Evolutionary conservation across 139 green algal species (phyloP), one percentile per base, ranked within the genome.

Genomic region (Chlorella sp.): DNA sequence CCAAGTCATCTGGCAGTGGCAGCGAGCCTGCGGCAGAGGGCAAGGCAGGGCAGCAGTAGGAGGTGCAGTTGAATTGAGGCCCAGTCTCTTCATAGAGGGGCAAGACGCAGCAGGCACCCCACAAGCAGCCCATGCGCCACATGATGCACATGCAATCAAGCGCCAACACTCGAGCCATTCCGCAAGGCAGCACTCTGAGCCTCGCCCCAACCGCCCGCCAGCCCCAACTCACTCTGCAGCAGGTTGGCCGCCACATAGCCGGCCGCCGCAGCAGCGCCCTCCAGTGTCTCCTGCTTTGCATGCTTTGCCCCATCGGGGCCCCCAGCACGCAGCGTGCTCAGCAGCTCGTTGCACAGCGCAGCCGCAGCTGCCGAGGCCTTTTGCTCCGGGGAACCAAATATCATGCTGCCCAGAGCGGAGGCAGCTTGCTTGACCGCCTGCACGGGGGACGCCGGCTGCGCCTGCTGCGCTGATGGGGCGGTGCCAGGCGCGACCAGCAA

Each of bases 181-280:
- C 32, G 58, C 4, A 54, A 28, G 30, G 20, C 11, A 75, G 32
- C 34, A 16, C 4, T 26, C 2, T 6, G 34, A 48, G 34, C 69
- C 3, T 28, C 5, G n/a, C n/a, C n/a, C n/a, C 46, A 11, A 8
- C 46, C 46, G 11, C 46, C 8, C 46, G 11, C 32, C 64, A 22
- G 64, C 30, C 64, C 0, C 30, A 36, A 26, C 72, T 20, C 46
- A 80, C 76, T 38, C 34, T 83, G 77, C 32, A 83, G 30, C 30
- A 74, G 32, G 67, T 92, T 89, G n/a, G 90, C 92, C 14, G 90
- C 44, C 40, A 95, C 76, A 44, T 90, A 95, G 67, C 92, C 92
- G 2, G 80, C 65, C 41, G 92, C 92, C 3, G 75, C 76, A 11
- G 91, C 58, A 2, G 81, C 79, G 60, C 92, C 92, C 20, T 93